Conservation (phyloP, 2,329 filamentous ascomycete species). For the Colletotrichum lindemuthianum region DNA sequence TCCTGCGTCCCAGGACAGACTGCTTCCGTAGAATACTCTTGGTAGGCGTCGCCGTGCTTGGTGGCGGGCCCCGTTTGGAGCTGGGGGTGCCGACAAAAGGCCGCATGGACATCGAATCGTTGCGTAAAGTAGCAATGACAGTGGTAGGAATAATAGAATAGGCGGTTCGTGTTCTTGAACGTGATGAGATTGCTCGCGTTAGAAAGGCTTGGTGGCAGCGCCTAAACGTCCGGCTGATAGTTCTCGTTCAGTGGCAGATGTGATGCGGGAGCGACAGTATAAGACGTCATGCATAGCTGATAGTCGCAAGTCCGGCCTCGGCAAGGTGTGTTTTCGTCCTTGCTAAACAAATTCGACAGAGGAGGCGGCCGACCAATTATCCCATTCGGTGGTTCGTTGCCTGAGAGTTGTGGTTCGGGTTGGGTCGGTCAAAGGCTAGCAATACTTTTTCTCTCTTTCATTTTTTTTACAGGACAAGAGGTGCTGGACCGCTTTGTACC, state of each 20-base stretch:
- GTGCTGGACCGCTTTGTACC: no score
- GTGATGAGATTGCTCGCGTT: neutral
- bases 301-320: neutral
- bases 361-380: conserved; percentile 9
- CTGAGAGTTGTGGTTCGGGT: conserved; percentile 11
- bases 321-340: conserved; percentile 3
- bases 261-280: conserved; percentile 37
- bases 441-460: conserved; percentile 12
- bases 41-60: conserved; percentile 53
- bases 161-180: neutral
- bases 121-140: conserved; percentile 9
- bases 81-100: conserved; percentile 46
- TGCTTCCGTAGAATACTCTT: conserved; percentile 64
- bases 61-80: conserved; percentile 46
- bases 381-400: conserved; percentile 26
- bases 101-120: conserved; percentile 41
- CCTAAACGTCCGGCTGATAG: conserved; percentile 29
- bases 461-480: no score
- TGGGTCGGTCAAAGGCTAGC: conserved; percentile 3
- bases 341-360: conserved; percentile 2
- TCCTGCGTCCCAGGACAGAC: conserved; percentile 55
- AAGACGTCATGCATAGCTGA: conserved; percentile 40
- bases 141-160: neutral
- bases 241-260: conserved; percentile 40
- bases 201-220: no score